Evolutionary conservation across 2,329 filamentous ascomycete species (phyloP).

Genomic region (Clonostachys sp.): DNA sequence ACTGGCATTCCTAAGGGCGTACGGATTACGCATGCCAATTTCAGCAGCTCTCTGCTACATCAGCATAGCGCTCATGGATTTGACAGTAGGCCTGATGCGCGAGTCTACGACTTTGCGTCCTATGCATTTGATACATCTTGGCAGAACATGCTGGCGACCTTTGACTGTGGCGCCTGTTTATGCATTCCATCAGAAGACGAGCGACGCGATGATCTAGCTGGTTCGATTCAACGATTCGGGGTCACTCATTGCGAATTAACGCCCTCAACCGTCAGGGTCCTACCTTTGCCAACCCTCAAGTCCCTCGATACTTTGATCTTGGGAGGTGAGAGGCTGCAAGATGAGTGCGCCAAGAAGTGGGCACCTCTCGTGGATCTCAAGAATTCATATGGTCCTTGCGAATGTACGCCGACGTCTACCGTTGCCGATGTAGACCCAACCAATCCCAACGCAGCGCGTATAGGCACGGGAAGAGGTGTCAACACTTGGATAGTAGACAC

Average conservation of each 20-base stretch:
- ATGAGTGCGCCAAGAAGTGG: constrained; percentile 13
- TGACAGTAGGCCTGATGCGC: not conserved
- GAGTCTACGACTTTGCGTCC: constrained; percentile 7
- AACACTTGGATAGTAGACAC: constrained; percentile 13
- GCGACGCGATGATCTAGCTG: constrained; percentile 4
- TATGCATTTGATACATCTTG: constrained; percentile 6
- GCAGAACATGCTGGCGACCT: constrained; percentile 2
- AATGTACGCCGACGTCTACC: constrained; percentile 36
- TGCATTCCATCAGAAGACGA: constrained; percentile 9
- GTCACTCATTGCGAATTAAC: constrained; percentile 4
- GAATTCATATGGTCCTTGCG: constrained; percentile 33
- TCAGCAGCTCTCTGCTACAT: not conserved
- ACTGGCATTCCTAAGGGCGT: constrained; percentile 6
- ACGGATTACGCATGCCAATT: constrained; percentile 1
- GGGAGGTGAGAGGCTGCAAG: constrained; percentile 29
- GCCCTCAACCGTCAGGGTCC: constrained; percentile 5
- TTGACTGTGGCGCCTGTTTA: constrained; percentile 6
- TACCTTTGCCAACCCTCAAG: not conserved
- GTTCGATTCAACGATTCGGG: constrained; percentile 20
- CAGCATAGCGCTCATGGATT: constrained; percentile 19
- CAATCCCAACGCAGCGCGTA: constrained; percentile 6
- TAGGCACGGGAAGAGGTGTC: constrained; percentile 5
- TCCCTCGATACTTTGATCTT: constrained; percentile 7
- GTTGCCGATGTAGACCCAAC: not conserved
- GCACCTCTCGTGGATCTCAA: constrained; percentile 28